Evolutionary conservation across 148 eudicot species (phyloP).

Genomic region (Simmondsia chinensis): DNA sequence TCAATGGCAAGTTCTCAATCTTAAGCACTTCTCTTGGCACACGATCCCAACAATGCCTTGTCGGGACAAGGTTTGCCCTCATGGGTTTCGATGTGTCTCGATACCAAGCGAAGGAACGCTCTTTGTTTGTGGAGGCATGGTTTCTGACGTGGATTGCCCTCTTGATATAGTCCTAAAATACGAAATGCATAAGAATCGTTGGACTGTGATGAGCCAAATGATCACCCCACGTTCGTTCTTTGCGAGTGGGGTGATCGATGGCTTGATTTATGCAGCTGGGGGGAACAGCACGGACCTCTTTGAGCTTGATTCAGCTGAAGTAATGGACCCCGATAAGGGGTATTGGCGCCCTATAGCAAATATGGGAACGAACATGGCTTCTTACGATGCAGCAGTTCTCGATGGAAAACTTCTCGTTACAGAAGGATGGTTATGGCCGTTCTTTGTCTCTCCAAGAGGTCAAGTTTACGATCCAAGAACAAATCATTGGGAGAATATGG

Average conservation of each 20-base stretch:
- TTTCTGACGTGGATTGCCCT: constrained; percentile 74
- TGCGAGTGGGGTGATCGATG: constrained; percentile 76
- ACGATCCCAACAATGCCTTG: constrained; percentile 83
- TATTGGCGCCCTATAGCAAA: constrained; percentile 50
- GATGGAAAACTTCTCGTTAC: constrained; percentile 82
- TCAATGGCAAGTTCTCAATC: constrained; percentile 76
- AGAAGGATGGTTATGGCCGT: constrained; percentile 99
- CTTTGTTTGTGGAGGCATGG: constrained; percentile 78
- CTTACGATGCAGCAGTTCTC: constrained; percentile 81
- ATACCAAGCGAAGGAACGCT: constrained; percentile 55
- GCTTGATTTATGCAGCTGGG: constrained; percentile 82
- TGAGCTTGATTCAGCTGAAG: constrained; percentile 91
- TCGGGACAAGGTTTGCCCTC: constrained; percentile 64
- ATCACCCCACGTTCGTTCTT: constrained; percentile 71
- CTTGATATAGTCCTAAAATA: constrained; percentile 74
- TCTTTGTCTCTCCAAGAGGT: constrained; percentile 80
- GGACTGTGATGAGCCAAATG: constrained; percentile 91
- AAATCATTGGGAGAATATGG: constrained; percentile 77
- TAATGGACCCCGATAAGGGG: constrained; percentile 52
- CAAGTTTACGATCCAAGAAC: constrained; percentile 77
- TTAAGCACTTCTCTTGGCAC: constrained; percentile 63
- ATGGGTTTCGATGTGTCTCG: constrained; percentile 68
- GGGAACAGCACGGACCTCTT: constrained; percentile 67
- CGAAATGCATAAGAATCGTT: constrained; percentile 60
- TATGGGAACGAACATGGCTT: constrained; percentile 79